Evolutionary conservation across 2,329 filamentous ascomycete species (phyloP), one percentile per base, ranked within the genome.

Genomic region (Sclerotinia glacialis): DNA sequence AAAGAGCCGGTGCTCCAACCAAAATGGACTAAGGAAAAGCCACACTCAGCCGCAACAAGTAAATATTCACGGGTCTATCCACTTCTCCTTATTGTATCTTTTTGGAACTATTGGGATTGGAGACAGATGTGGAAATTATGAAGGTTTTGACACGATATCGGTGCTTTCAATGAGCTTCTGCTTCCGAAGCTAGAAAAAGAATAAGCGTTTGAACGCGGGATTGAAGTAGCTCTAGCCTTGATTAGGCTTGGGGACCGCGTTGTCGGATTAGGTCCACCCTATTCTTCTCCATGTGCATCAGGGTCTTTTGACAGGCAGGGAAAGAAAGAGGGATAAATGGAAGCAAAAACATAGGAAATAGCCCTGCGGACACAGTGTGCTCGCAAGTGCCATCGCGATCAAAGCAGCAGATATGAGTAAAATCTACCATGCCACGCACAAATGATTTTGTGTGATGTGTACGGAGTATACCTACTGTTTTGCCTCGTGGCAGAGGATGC

Each of bases 21-120:
- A 53, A 53, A 53, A 53, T 5, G 18, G 26, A 53, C 21, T 34
- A 53, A 34, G 21, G n/a, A 58, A 40, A 58, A 58, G 37, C 23
- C 54, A 58, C 23, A 58, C 16, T 58, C 54, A 58, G 54, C 54
- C 54, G 23, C 54, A 58, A 21, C 37, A 6, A 23, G 37, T 28
- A 16, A 42, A 42, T 4, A 42, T 42, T 56, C 34, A 28, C 37
- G 37, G 42, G 23, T 56, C 16, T 21, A 42, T 42, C 54, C 37
- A 56, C 54, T 56, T 44, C 23, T 44, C 37, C 16, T 21, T 12
- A 58, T 58, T 26, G 23, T 28, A 26, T 58, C 23, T 16, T 26
- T 26, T 58, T 56, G 23, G 21, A 40, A 44, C n/a, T 18, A 44
- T 42, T 44, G 18, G 1, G 8, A 23, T 23, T 44, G 28, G 54